These are phyloP conservation scores for Tilletia caries DNA, from an alignment of 1,284 basidiomycete species.

Conservation along the genomic window DNA sequence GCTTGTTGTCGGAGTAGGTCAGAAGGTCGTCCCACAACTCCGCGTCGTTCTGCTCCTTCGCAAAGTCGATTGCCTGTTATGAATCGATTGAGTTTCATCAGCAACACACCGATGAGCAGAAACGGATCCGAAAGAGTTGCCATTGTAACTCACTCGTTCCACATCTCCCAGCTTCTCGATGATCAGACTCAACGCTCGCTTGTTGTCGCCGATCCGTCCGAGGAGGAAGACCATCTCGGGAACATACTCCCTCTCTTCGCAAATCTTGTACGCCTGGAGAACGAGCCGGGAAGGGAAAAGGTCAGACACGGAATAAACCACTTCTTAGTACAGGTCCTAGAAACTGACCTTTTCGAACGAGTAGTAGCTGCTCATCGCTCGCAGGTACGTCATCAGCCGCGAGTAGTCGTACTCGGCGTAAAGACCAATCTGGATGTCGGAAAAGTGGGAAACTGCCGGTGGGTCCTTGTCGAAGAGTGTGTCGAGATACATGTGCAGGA, in stretches of 20 bases:
- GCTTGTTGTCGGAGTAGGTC: conserved; percentile 86
- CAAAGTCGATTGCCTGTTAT: conserved; percentile 87
- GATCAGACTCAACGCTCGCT: conserved; percentile 86
- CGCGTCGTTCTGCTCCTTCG: conserved; percentile 92
- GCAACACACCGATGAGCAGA: background rate
- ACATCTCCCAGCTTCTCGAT: conserved; percentile 94
- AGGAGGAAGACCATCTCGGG: conserved; percentile 96
- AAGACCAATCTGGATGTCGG: conserved; percentile 65
- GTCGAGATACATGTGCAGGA: conserved; percentile 89
- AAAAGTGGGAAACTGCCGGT: conserved; percentile 65
- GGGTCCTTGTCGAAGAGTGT: conserved; percentile 83
- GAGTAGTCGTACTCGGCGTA: conserved; percentile 81
- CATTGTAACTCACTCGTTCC: conserved; percentile 63
- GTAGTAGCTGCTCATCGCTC: conserved; percentile 81
- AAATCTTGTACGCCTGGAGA: conserved; percentile 76
- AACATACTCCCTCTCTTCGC: conserved; percentile 78
- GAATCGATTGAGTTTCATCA: background rate
- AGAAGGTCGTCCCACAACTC: conserved; percentile 98
- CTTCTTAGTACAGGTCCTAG: no score
- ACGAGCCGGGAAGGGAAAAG: background rate
- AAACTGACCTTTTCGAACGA: conserved; percentile 72
- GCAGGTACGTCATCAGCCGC: conserved; percentile 81
- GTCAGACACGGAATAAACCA: background rate
- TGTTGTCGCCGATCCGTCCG: conserved; percentile 95
- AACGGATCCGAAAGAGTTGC: background rate